These are phyloP conservation scores for Nicotiana sylvestris DNA, from an alignment of 257 asterid genomes.

Conservation along the genomic window DNA sequence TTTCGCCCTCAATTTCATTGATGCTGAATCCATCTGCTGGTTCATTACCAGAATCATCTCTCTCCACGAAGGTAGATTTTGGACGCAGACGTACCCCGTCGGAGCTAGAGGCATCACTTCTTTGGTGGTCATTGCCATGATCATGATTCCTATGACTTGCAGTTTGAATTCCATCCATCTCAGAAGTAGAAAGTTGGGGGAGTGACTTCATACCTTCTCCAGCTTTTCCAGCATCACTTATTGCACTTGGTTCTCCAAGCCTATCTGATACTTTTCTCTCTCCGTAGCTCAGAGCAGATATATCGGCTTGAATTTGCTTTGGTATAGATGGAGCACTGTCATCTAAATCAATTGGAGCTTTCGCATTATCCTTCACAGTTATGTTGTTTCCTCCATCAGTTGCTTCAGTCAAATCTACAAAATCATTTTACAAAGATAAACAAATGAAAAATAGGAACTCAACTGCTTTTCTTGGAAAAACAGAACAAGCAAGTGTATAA, in stretches of 20 bases:
- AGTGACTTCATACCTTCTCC: slow-evolving; percentile 26
- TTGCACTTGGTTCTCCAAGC: slow-evolving; percentile 18
- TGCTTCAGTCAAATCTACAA: slow-evolving; percentile 21
- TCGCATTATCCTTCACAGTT: slow-evolving; percentile 16
- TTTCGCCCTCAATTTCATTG: slow-evolving; percentile 56
- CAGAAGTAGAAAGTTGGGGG: slow-evolving; percentile 15
- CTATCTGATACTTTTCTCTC: slow-evolving; percentile 17
- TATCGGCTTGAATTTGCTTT: slow-evolving; percentile 14
- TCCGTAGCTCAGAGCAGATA: slow-evolving; percentile 8
- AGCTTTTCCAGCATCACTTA: slow-evolving; percentile 19
- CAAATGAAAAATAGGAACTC: background rate
- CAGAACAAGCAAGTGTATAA: background rate
- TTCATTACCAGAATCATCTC: slow-evolving; percentile 31
- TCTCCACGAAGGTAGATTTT: slow-evolving; percentile 26
- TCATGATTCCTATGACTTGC: background rate
- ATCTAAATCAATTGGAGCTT: slow-evolving; percentile 21
- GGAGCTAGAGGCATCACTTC: slow-evolving; percentile 25
- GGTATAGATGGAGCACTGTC: slow-evolving; percentile 20
- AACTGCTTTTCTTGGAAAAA: background rate
- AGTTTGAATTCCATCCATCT: slow-evolving; percentile 12
- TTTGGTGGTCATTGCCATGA: slow-evolving; percentile 19
- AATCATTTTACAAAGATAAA: slow-evolving; percentile 20
- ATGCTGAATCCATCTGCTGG: slow-evolving; percentile 31
- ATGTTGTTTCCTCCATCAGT: slow-evolving; percentile 18
- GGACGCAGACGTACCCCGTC: slow-evolving; percentile 25